Percentiles rank a stretch among this genome's conserved stretches.
Conservation (phyloP, 1,139 yeast genomes). For the Yamadazyma mexicana region DNA sequence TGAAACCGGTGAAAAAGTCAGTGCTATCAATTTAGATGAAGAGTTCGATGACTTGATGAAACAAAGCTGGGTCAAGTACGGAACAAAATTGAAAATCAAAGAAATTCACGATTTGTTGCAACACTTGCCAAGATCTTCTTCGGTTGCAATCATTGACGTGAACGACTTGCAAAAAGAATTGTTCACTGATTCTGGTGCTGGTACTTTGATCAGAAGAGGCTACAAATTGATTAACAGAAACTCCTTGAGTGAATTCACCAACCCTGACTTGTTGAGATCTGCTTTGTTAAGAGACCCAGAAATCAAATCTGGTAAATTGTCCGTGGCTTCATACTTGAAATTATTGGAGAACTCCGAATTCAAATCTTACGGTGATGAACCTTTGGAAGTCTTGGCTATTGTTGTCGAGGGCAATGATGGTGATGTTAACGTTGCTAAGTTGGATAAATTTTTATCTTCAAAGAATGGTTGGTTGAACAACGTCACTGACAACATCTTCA, state of each 20-base stretch:
- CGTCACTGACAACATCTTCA: slow-evolving; percentile 92
- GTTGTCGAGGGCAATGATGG: slow-evolving; percentile 48
- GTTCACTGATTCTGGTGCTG: slow-evolving; percentile 98
- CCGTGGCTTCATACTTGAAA: slow-evolving; percentile 83
- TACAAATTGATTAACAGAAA: slow-evolving; percentile 77
- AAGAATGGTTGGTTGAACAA: slow-evolving; percentile 96
- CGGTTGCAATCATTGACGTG: slow-evolving; percentile 96
- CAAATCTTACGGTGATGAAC: slow-evolving; percentile 92
- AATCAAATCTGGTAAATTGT: slow-evolving; percentile 65
- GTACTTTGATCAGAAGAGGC: slow-evolving; percentile 96
- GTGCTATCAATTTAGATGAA: slow-evolving; percentile 90
- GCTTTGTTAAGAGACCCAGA: slow-evolving; percentile 79
- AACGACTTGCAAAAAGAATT: slow-evolving; percentile 94
- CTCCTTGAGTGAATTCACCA: slow-evolving; percentile 69
- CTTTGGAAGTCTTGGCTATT: slow-evolving; percentile 89
- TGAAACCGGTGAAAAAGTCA: slow-evolving; percentile 83
- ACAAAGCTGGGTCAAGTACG: slow-evolving; percentile 97
- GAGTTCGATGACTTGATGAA: slow-evolving; percentile 89
- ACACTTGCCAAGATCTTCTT: slow-evolving; percentile 93
- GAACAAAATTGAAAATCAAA: slow-evolving; percentile 93
- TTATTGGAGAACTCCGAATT: slow-evolving; percentile 62
- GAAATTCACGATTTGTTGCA: slow-evolving; percentile 93
- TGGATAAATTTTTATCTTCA: slow-evolving; percentile 86
- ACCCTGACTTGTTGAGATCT: slow-evolving; percentile 71
- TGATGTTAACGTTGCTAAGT: slow-evolving; percentile 49